Evolutionary conservation across 1,284 basidiomycete genomes (phyloP), one percentile per base, ranked within the genome.

Genomic region (Limonomyces culmigenus): DNA sequence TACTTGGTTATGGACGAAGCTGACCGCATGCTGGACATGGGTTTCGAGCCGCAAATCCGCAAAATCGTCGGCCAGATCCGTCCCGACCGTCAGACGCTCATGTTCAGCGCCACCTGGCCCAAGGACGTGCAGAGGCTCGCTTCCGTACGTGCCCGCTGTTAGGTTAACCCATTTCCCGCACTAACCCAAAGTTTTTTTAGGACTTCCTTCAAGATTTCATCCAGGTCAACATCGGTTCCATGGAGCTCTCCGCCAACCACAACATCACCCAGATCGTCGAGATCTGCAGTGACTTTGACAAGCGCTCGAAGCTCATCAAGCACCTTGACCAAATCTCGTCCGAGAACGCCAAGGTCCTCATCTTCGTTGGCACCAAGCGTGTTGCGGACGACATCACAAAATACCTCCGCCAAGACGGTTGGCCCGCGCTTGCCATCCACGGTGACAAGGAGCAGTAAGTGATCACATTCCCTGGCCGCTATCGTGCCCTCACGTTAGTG

Each of bases 1-100:
- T 98, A 98, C 61, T 71, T 98, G 36, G 93, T 98, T 52, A 89
- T 98, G 81, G 93, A 98, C 58, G 95, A 98, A 60, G 93, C 93
- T 39, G 93, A 97, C 63, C 85, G 89, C 48, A 93, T 93, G 88
- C 70, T 93, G 45, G 88, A 93, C 63, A 93, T 93, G 89, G 91
- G 93, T 72, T 98, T 98, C 64, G 93, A 98, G 64, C 93, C 93
- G 40, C 93, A 98, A 58, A 98, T 98, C 53, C 74, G 92, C 55
- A 98, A 98, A 66, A 96, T 97, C 49, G 81, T 98, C 46, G 69
- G 79, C 47, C 93, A 98, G 62, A 95, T 96, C 51, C 77, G 92
- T 32, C 92, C 91, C 29, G 92, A 96, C 62, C 77, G 89, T 52
- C 92, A 96, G 55, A 91, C 88, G 1, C 67, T 92, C 41, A 87